Conservation (phyloP, 805 yeast species). For the Nakazawaea siamensis region DNA sequence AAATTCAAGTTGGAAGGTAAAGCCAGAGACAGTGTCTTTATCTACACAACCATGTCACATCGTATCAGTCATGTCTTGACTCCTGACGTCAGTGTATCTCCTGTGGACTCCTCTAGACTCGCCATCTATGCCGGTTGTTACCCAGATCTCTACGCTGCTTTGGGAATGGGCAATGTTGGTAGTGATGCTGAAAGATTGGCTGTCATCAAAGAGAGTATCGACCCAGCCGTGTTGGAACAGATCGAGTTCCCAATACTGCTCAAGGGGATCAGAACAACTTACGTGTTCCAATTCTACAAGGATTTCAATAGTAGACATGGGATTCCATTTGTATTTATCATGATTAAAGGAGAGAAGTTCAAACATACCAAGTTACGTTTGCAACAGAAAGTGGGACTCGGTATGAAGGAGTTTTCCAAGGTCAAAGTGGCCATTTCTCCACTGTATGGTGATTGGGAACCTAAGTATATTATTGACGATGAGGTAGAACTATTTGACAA, state of each 20-base stretch:
- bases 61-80: conserved; percentile 7
- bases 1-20: conserved; percentile 43
- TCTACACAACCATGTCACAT: conserved; percentile 43
- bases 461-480: conserved; percentile 44
- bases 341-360: conserved; percentile 60
- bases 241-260: conserved; percentile 1
- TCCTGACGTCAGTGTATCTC: conserved; percentile 27
- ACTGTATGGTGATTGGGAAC: conserved; percentile 24
- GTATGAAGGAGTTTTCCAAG: conserved; percentile 73
- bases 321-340: conserved; percentile 74
- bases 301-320: conserved; percentile 64
- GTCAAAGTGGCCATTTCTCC: conserved; percentile 56
- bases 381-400: conserved; percentile 63
- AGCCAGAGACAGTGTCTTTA: conserved; percentile 35
- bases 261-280: conserved; percentile 7
- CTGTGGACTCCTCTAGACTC: conserved; percentile 23
- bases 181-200: conserved; percentile 4
- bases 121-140: conserved; percentile 33
- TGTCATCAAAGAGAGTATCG: neutral
- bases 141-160: conserved; percentile 29
- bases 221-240: neutral
- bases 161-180: conserved; percentile 24
- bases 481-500: conserved; percentile 48
- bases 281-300: conserved; percentile 63
- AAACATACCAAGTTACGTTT: conserved; percentile 57